Evolutionary conservation across 495 filamentous ascomycete species (phyloP).

Genomic region (Aspergillus biplanus): DNA sequence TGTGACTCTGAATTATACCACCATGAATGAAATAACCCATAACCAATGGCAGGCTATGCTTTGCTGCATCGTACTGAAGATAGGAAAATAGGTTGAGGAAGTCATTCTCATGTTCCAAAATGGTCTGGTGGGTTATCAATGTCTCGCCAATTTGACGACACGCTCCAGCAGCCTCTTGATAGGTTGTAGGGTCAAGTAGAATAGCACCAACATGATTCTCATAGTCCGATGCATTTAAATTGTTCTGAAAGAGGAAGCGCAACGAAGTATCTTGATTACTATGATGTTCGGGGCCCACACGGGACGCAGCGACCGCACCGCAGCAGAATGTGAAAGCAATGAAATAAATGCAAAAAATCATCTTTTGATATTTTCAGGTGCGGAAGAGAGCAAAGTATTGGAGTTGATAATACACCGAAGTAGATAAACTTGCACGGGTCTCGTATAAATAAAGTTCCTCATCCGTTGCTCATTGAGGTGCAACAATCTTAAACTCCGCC

Average conservation of each 20-base stretch:
- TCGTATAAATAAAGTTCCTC: too few species aligned
- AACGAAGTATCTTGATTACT: slow-evolving; percentile 45
- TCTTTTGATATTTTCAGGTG: too few species aligned
- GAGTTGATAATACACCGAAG: too few species aligned
- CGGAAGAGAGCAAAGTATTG: too few species aligned
- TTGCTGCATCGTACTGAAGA: too few species aligned
- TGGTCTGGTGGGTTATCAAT: slow-evolving; percentile 36
- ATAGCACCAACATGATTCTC: slow-evolving; percentile 49
- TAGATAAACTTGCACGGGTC: too few species aligned
- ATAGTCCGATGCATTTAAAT: slow-evolving; percentile 49
- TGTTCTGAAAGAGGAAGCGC: slow-evolving; percentile 51
- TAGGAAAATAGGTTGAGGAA: slow-evolving; percentile 42
- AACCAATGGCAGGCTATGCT: slow-evolving; percentile 34
- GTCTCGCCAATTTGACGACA: slow-evolving; percentile 47
- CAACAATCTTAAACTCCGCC: too few species aligned
- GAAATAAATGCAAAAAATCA: too few species aligned
- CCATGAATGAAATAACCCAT: slow-evolving; percentile 36
- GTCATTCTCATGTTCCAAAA: slow-evolving; percentile 40
- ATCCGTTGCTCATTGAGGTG: too few species aligned
- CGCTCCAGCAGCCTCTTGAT: slow-evolving; percentile 34
- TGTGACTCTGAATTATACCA: slow-evolving; percentile 26
- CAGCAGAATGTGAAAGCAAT: too few species aligned
- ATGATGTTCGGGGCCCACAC: too few species aligned
- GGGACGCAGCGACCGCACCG: too few species aligned
- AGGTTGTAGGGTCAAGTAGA: slow-evolving; percentile 39